These are phyloP conservation scores for Yamadazyma dendronema DNA, from an alignment of 1,139 yeast genomes.

Conservation along the genomic window DNA sequence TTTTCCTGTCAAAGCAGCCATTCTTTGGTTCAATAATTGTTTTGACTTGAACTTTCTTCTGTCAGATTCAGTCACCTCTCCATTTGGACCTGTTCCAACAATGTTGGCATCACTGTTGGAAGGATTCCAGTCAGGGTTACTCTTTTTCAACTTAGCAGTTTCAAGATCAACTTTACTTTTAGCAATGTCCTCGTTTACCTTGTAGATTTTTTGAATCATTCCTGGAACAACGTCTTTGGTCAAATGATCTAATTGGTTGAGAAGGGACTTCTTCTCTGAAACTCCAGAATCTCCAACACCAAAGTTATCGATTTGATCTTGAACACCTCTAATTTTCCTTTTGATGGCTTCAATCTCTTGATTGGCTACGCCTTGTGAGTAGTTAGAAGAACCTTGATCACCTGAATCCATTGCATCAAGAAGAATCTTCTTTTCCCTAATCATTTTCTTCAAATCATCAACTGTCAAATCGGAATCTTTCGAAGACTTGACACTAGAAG, in stretches of 20 bases:
- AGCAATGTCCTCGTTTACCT: slow-evolving; percentile 69
- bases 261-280: slow-evolving; percentile 42
- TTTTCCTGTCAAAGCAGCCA: slow-evolving; percentile 90
- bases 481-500: slow-evolving; percentile 22
- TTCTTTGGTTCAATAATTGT: slow-evolving; percentile 73
- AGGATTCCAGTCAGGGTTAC: slow-evolving; percentile 59
- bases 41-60: slow-evolving; percentile 75
- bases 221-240: slow-evolving; percentile 67
- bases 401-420: slow-evolving; percentile 71
- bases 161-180: slow-evolving; percentile 62
- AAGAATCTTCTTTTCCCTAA: slow-evolving; percentile 68
- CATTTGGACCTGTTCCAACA: slow-evolving; percentile 82
- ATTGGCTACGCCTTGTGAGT: slow-evolving; percentile 23
- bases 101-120: slow-evolving; percentile 52
- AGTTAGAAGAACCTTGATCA: slow-evolving; percentile 38
- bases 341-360: slow-evolving; percentile 66
- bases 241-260: slow-evolving; percentile 50
- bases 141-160: slow-evolving; percentile 51
- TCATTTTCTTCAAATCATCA: slow-evolving; percentile 57
- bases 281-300: slow-evolving; percentile 31
- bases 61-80: slow-evolving; percentile 79
- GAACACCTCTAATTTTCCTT: slow-evolving; percentile 55
- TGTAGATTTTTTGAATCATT: slow-evolving; percentile 58
- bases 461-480: slow-evolving; percentile 33
- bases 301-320: slow-evolving; percentile 40